Evolutionary conservation across 148 eudicot genomes (phyloP), one percentile per base, ranked within the genome.

Genomic region (Heliosperma pusillum): DNA sequence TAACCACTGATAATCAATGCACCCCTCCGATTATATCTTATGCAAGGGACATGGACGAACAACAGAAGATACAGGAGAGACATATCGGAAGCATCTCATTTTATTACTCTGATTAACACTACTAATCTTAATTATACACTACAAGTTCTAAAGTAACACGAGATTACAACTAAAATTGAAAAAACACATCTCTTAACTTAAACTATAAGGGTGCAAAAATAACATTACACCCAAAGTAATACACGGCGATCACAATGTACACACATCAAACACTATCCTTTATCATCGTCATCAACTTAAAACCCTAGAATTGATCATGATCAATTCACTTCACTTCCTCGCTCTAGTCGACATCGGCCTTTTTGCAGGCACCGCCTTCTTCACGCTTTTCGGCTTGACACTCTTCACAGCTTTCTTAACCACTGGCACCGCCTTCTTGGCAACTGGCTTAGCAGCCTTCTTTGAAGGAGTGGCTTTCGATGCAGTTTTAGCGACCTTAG

Each of bases 391-490:
- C 2, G 83, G 71, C 83, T 83, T 71, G 75, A 68, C 74, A 1
- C 82, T 70, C 82, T 83, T 71, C 74, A 72, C 73, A 42, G 62
- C 63, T 59, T 67, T 63, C 77, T 74, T 76, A 17, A 45, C 72
- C 0, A 33, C 83, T 3, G 88, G 76, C 19, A 17, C 76, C 10
- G 87, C 83, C 64, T 82, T 87, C 84, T 85, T 85, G 0, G 81
- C 44, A 0, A 80, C 70, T 2, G 82, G 19, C 87, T 83, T 85
- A 63, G 76, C 83, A 10, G 80, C 88, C 47, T 81, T 88, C 89
- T 80, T 89, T 8, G 89, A 78, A 0, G 94, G 89, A 25, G 87
- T 76, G 0, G 87, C 63, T 63, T 85, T 84, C 0, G 85, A 67
- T 5, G 86, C 56, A 0, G 92, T 88, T 73, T 82, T 87, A 0